Evolutionary conservation across 2,329 filamentous ascomycete species (phyloP).

Genomic region (Helicocarpus griseus): DNA sequence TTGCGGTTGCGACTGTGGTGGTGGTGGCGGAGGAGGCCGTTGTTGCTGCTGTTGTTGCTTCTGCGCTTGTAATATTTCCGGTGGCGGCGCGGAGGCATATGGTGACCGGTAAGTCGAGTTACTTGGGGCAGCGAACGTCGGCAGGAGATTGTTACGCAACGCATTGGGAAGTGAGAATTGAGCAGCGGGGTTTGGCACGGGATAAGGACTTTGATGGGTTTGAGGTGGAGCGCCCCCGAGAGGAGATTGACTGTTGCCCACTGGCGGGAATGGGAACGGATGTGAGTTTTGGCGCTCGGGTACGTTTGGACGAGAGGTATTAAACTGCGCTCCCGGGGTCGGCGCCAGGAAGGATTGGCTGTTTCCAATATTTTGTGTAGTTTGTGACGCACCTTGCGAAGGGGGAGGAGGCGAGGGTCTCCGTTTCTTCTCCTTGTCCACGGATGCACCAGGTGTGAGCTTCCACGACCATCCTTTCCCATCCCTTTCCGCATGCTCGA

Average conservation of each 20-base stretch:
- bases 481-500: constrained; percentile 50
- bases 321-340: constrained; percentile 26
- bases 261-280: not conserved
- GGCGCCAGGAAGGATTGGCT: constrained; percentile 31
- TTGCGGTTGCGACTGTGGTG: constrained; percentile 7
- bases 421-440: constrained; percentile 50
- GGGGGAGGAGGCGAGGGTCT: constrained; percentile 32
- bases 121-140: constrained; percentile 27
- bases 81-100: constrained; percentile 29
- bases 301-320: constrained; percentile 1
- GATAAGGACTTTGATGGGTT: constrained; percentile 7
- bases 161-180: constrained; percentile 27
- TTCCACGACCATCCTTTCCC: constrained; percentile 58
- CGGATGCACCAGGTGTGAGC: constrained; percentile 48
- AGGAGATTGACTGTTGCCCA: not conserved
- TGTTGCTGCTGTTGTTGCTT: constrained; percentile 7
- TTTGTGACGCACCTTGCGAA: constrained; percentile 12
- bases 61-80: constrained; percentile 23
- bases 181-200: constrained; percentile 9
- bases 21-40: constrained; percentile 8
- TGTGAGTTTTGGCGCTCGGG: constrained; percentile 1
- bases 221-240: not conserved
- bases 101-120: constrained; percentile 33
- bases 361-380: constrained; percentile 21
- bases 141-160: constrained; percentile 30